Evolutionary conservation across 768 basidiomycete species (phyloP).

Genomic region (Lactarius evosmus): DNA sequence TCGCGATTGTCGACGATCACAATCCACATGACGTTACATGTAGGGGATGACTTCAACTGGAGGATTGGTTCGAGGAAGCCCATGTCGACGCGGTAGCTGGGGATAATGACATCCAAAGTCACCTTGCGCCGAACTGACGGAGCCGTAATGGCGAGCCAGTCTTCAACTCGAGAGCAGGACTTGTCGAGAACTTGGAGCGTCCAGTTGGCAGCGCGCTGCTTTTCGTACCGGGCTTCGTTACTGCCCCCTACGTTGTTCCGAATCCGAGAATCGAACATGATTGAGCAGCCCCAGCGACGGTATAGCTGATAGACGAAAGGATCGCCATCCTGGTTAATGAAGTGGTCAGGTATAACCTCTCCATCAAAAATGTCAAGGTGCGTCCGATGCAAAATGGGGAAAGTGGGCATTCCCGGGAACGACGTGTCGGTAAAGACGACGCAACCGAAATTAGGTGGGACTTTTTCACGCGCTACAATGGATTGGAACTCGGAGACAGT

Average conservation of each 20-base stretch:
- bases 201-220: conserved; percentile 46
- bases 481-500: conserved; percentile 40
- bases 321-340: conserved; percentile 59
- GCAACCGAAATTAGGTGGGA: conserved; percentile 51
- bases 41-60: conserved; percentile 40
- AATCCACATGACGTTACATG: conserved; percentile 52
- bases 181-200: conserved; percentile 45
- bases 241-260: conserved; percentile 48
- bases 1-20: conserved; percentile 55
- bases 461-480: conserved; percentile 33
- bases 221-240: conserved; percentile 45
- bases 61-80: conserved; percentile 45
- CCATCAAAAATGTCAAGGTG: conserved; percentile 57
- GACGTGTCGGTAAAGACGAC: conserved; percentile 53
- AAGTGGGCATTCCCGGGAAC: conserved; percentile 62
- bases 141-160: conserved; percentile 37
- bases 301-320: conserved; percentile 60
- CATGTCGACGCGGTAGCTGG: conserved; percentile 53
- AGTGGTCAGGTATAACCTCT: conserved; percentile 47
- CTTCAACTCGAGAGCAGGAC: conserved; percentile 38
- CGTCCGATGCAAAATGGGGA: conserved; percentile 52
- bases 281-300: conserved; percentile 50
- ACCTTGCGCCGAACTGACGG: conserved; percentile 37
- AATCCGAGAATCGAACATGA: conserved; percentile 44
- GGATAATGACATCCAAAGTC: conserved; percentile 54